A percentile compares a stretch with the other conserved stretches of the same genome.
Conservation (phyloP, 2,329 filamentous ascomycete genomes). For the Fusarium oxysporum region DNA sequence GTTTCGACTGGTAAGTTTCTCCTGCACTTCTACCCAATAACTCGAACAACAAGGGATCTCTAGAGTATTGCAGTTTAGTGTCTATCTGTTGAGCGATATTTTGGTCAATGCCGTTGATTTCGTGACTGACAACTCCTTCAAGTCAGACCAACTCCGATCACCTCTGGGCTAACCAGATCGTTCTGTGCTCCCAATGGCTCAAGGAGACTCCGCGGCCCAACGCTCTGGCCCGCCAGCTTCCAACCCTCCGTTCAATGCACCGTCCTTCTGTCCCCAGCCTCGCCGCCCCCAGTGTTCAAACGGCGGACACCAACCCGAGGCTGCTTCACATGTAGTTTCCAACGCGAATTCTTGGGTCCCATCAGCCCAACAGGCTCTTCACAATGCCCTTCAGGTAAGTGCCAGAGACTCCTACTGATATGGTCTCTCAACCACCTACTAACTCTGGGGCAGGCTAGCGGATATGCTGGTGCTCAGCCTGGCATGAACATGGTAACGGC, state of each 20-base stretch:
- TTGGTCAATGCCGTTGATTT: not conserved
- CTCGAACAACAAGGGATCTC: not conserved
- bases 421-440: not conserved
- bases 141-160: conserved; percentile 2
- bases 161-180: not conserved
- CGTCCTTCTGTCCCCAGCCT: conserved; percentile 1
- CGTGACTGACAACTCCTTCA: conserved; percentile 13
- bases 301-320: not conserved
- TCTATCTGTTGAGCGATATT: not conserved
- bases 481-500: not conserved
- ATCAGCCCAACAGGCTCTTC: conserved; percentile 40
- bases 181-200: conserved; percentile 2
- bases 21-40: not conserved
- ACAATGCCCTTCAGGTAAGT: conserved; percentile 38
- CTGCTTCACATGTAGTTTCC: conserved; percentile 1
- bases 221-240: conserved; percentile 21
- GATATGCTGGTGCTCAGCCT: not conserved
- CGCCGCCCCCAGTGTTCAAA: not conserved
- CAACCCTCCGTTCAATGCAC: conserved; percentile 13
- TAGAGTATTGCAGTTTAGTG: not conserved
- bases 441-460: conserved; percentile 20
- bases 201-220: not conserved
- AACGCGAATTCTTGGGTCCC: conserved; percentile 38
- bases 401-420: not conserved
- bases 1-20: conserved; percentile 21